phyloP scores from a whole-genome alignment of 225 moss, liverwort and hornwort genomes.

The Lunularia cruciata region DNA sequence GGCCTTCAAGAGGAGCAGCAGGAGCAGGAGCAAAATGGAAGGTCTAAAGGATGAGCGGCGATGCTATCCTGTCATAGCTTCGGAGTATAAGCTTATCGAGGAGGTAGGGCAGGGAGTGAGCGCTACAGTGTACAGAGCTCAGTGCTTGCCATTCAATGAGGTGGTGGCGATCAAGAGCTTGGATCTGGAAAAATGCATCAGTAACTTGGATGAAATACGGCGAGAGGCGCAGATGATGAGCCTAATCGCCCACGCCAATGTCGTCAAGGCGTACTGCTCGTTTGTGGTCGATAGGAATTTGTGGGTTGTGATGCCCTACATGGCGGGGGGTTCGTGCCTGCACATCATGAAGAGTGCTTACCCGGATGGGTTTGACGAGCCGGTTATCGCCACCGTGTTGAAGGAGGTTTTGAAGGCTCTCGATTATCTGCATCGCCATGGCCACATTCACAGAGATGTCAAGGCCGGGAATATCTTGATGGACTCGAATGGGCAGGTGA shows the following conservation, averaged over 20 bases:
- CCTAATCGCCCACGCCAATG: conserved; percentile 84
- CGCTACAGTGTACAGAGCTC: conserved; percentile 74
- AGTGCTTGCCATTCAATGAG: conserved; percentile 68
- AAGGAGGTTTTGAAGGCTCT: conserved; percentile 88
- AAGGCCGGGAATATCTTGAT: conserved; percentile 96
- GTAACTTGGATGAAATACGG: conserved; percentile 87
- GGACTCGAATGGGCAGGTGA: conserved; percentile 68
- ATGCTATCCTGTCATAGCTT: conserved; percentile 57
- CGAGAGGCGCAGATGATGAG: conserved; percentile 93
- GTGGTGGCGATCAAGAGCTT: conserved; percentile 84
- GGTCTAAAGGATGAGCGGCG: conserved; percentile 31
- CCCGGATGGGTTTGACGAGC: conserved; percentile 80
- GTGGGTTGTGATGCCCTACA: conserved; percentile 91
- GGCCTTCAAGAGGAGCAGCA: not conserved
- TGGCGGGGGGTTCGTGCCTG: conserved; percentile 92
- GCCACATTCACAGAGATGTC: conserved; percentile 94
- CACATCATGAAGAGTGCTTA: conserved; percentile 88
- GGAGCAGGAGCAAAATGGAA: conserved; percentile 10
- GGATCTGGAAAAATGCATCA: conserved; percentile 92
- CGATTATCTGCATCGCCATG: conserved; percentile 90
- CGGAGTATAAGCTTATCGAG: conserved; percentile 82
- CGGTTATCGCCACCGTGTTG: conserved; percentile 78
- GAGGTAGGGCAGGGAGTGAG: conserved; percentile 93
- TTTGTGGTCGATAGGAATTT: conserved; percentile 80
- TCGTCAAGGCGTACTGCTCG: conserved; percentile 83